phyloP scores from a whole-genome alignment of 2,329 filamentous ascomycete species.

The Phialocephala subalpina region DNA sequence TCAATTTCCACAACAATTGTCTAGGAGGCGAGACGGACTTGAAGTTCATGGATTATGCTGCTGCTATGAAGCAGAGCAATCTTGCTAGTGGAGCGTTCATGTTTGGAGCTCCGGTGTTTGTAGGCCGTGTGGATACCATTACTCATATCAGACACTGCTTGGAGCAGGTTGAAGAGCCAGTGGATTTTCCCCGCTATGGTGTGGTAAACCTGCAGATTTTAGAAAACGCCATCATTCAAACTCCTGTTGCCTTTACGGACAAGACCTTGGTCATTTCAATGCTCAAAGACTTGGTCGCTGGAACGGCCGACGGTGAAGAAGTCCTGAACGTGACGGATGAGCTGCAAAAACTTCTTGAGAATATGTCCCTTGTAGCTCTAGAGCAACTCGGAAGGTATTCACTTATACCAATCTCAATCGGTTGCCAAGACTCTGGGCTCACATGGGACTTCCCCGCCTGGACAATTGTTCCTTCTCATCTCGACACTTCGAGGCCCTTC shows the following conservation, averaged over 20 bases:
- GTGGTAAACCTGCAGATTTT: not conserved
- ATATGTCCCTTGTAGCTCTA: not conserved
- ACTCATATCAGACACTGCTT: slow-evolving; percentile 1
- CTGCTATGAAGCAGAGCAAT: not conserved
- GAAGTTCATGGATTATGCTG: not conserved
- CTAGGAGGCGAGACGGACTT: slow-evolving; percentile 1
- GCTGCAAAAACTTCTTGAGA: not conserved
- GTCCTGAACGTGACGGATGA: not conserved
- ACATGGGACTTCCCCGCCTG: not conserved
- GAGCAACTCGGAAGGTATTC: not conserved
- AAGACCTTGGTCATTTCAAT: not conserved
- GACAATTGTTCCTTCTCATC: not conserved
- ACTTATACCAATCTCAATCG: not conserved
- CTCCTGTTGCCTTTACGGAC: not conserved
- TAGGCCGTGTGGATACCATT: slow-evolving; percentile 3
- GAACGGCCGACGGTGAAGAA: not conserved
- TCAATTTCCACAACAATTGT: slow-evolving; percentile 1
- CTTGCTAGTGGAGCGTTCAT: not conserved
- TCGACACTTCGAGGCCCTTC: not conserved
- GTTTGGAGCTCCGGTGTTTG: not conserved
- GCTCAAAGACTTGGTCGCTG: not conserved
- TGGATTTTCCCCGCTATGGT: not conserved
- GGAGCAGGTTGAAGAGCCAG: not conserved
- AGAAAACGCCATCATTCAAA: not conserved
- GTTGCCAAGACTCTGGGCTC: not conserved